Base-by-base conservation (phyloP, 768 basidiomycete genomes). In the Cyathus striatus region DNA sequence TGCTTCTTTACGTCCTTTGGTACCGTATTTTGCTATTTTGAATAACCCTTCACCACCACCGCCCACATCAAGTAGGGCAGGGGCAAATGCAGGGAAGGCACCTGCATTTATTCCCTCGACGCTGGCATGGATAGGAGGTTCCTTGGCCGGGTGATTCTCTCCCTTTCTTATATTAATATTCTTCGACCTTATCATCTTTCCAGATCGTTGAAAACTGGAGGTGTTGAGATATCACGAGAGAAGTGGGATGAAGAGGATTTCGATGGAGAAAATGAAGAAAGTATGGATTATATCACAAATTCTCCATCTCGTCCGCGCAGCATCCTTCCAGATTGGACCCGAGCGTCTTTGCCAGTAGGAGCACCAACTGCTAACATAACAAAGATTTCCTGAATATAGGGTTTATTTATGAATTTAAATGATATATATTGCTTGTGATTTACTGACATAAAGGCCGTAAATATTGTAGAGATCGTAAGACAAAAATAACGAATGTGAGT, bases 81-180 rank as follows among this genome's bases (percentile, higher is more conserved):
- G 58, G 16, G 73, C 70, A 0, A 83, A 82, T 49, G 83, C 81
- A 1, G 94, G 92, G 2, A 86, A 80, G 51, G 92, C 91, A 0
- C 94, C 95, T 0, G 86, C 88, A 0, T 97, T 95, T 64, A 67
- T 83, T 3, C 86, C 92, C 1, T 80, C 83, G 1, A 71, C 81
- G 24, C 70, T 94, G 64, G 75, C 85, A 0, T 99, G 95, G 95
- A 81, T 99, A 9, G 95, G 95, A 3, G 95, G 91, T 0, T 92
- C 90, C 17, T 59, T 98, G 16, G 90, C 93, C 2, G 95, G 94
- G 86, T 92, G 61, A 49, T 82, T 73, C 23, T 25, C 25, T 9
- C 21, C n/a, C 38, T 32, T 23, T 21, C 40, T 30, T 41, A 14
- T 43, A 33, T 43, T 16, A 41, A 47, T 26, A 7, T 0, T 14